phyloP scores from a whole-genome alignment of 2,329 filamentous ascomycete species.

The Grosmannia huntii region DNA sequence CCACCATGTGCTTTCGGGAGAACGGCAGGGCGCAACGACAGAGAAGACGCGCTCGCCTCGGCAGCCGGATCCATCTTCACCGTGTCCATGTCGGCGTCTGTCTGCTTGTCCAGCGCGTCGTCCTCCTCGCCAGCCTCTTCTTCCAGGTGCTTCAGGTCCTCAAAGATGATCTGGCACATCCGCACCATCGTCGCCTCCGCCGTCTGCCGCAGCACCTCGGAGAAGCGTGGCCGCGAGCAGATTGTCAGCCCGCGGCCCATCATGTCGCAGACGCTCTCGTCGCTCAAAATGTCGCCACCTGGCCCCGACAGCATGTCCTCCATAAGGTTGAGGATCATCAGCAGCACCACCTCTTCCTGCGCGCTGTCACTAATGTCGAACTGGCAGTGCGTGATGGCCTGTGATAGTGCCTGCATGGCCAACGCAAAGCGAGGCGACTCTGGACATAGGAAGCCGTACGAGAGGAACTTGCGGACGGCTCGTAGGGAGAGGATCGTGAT shows the following conservation, averaged over 20 bases:
- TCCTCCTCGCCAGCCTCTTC: constrained; percentile 57
- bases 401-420: constrained; percentile 88
- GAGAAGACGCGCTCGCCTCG: not conserved
- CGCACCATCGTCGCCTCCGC: constrained; percentile 96
- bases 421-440: constrained; percentile 77
- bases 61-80: constrained; percentile 66
- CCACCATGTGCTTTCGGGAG: not conserved
- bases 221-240: constrained; percentile 87
- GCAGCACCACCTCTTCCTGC: constrained; percentile 86
- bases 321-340: constrained; percentile 94
- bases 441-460: constrained; percentile 79
- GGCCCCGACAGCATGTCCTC: constrained; percentile 95
- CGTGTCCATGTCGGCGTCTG: constrained; percentile 56
- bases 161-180: constrained; percentile 98
- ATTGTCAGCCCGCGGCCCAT: constrained; percentile 97
- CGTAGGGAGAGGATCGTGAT: constrained; percentile 92
- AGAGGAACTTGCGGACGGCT: constrained; percentile 90
- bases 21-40: too few relatives aligned
- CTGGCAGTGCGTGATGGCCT: constrained; percentile 91
- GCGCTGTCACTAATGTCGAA: constrained; percentile 94
- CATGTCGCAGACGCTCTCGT: constrained; percentile 98
- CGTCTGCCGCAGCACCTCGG: constrained; percentile 77
- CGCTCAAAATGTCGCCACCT: constrained; percentile 83
- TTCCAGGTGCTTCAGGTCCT: constrained; percentile 77
- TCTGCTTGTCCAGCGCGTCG: constrained; percentile 51